Conservation (phyloP, 2,329 filamentous ascomycete genomes). For the Triangularia setosa region DNA sequence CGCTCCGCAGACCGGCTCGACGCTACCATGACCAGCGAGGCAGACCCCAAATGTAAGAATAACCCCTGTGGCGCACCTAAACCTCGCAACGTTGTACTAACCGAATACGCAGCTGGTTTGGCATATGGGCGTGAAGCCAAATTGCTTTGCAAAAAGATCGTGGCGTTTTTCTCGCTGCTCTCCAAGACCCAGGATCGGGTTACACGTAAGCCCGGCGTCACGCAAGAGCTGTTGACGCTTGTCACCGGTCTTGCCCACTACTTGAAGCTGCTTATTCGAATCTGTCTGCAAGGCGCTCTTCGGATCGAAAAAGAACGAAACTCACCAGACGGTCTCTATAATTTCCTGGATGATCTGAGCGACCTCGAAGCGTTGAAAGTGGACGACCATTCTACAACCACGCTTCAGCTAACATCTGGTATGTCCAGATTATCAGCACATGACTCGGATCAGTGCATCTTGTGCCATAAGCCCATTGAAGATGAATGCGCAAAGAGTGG, state of each 20-base stretch:
- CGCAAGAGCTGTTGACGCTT: conserved; percentile 93
- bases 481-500: conserved; percentile 80
- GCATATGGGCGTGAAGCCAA: conserved; percentile 96
- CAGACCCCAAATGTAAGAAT: neutral
- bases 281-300: conserved; percentile 89
- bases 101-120: conserved; percentile 52
- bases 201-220: conserved; percentile 88
- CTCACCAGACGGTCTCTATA: conserved; percentile 69
- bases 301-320: conserved; percentile 83
- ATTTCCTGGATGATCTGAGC: conserved; percentile 78
- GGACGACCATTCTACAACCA: conserved; percentile 56
- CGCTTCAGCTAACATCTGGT: conserved; percentile 60
- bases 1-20: conserved; percentile 83
- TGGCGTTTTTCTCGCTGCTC: conserved; percentile 91
- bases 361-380: conserved; percentile 75
- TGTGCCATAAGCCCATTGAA: conserved; percentile 84
- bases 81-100: neutral
- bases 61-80: neutral
- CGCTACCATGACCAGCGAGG: conserved; percentile 54
- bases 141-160: conserved; percentile 98
- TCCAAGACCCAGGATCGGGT: conserved; percentile 92
- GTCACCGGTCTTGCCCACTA: conserved; percentile 97
- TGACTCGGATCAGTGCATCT: conserved; percentile 77
- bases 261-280: conserved; percentile 92
- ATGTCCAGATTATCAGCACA: conserved; percentile 66